Evolutionary conservation across 805 yeast species (phyloP), one percentile per base, ranked within the genome.

Genomic region (Lachancea nothofagi): DNA sequence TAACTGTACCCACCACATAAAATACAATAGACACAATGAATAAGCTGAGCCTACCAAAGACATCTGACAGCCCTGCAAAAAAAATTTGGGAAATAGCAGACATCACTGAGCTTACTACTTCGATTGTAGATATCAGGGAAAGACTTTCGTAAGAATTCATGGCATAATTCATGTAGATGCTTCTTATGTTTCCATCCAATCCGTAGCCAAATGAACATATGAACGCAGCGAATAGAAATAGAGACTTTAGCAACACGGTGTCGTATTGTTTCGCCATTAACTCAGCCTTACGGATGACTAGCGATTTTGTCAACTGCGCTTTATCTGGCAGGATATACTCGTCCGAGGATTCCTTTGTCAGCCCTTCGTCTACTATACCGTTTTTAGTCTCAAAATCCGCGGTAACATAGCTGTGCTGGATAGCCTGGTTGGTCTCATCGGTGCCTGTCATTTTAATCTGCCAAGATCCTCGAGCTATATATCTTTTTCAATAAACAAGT

Each of bases 61-160:
- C 60, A 54, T 77, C 80, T 12, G 78, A 69, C 36, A 76, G 58
- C 45, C 81, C 62, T 3, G 82, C 80, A 46, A 68, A 75, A 7
- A 72, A 61, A 10, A 76, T 71, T 51, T 76, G 79, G 8, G 77
- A 67, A 5, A 75, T 80, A 21, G 81, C 80, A 29, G 74, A 76
- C 22, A 73, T 69, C 20, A 75, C 78, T 13, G 71, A 64, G 43
- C 68, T 66, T 41, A 77, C 71, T 29, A 72, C 78, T 20, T 65
- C 63, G 33, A 77, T 69, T 1, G 81, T 73, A 3, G 81, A 62
- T 29, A 69, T 49, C 35, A 75, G 57, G 7, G 80, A 70, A 53
- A 75, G 80, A 23, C 61, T 56, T 4, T 61, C 28, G 55, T 72
- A 77, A 12, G 75, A 66, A 13, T 66, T 57, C 19, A 79, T 70